Evolutionary conservation across 2,329 filamentous ascomycete genomes (phyloP).

Genomic region (Monosporascus sp.): DNA sequence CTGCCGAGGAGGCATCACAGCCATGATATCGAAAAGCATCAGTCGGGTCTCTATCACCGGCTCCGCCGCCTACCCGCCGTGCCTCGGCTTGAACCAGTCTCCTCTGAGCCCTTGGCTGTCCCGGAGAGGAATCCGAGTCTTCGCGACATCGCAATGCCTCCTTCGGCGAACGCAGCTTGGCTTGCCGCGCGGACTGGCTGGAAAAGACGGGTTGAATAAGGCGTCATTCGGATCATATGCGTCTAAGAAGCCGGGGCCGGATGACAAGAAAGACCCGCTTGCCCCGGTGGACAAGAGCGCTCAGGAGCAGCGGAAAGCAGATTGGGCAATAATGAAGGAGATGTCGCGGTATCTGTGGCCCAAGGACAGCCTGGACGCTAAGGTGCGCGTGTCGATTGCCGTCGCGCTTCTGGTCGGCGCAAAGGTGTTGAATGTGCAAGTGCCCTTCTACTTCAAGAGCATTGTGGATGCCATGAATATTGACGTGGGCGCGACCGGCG

Average conservation of each 20-base stretch:
- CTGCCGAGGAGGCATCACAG: conserved; percentile 3
- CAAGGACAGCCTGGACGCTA: conserved; percentile 76
- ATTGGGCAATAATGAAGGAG: conserved; percentile 98
- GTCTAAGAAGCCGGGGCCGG: conserved; percentile 11
- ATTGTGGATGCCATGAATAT: conserved; percentile 98
- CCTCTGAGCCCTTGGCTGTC: conserved; percentile 5
- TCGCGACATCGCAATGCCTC: conserved; percentile 17
- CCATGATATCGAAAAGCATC: conserved; percentile 21
- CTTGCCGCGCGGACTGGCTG: conserved; percentile 1
- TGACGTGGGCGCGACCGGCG: conserved; percentile 80
- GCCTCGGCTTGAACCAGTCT: conserved; percentile 11
- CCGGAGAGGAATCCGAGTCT: conserved; percentile 8
- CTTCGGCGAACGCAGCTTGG: conserved; percentile 7
- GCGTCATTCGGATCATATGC: conserved; percentile 15
- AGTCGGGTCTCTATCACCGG: conserved; percentile 8
- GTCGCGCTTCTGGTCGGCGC: conserved; percentile 78
- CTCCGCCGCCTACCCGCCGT: conserved; percentile 13
- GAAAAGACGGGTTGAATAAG: conserved; percentile 4
- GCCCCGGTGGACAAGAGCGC: conserved; percentile 62
- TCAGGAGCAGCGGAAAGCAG: conserved; percentile 88
- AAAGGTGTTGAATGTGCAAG: conserved; percentile 94
- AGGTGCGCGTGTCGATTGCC: conserved; percentile 80
- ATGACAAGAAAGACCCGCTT: conserved; percentile 44
- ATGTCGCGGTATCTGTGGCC: conserved; percentile 97
- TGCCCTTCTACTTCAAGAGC: conserved; percentile 98